Conservation (phyloP, 2,329 filamentous ascomycete genomes). For the Tolypocladium endophyticum region DNA sequence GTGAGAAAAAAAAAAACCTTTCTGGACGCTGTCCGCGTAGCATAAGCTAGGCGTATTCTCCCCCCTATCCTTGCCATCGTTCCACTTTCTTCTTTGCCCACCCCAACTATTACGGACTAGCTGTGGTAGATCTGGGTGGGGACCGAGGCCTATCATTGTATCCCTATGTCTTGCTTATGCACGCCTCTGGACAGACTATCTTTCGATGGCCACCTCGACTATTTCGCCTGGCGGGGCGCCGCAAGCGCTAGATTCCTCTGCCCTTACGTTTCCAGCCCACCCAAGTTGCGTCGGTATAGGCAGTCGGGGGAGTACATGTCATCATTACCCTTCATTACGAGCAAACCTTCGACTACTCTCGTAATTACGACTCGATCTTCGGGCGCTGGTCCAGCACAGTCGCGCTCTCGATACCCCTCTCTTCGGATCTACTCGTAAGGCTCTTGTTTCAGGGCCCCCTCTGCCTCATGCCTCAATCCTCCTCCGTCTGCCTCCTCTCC, state of each 20-base stretch:
- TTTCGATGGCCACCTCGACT: background rate
- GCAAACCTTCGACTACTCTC: background rate
- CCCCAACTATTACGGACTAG: background rate
- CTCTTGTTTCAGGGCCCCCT: background rate
- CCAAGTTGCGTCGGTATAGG: background rate
- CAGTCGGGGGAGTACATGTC: background rate
- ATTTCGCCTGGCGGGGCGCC: background rate
- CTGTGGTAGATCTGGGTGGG: background rate
- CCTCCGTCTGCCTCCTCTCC: background rate
- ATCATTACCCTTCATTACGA: background rate
- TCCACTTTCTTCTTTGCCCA: constrained; percentile 1
- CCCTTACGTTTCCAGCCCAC: background rate
- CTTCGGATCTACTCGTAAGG: background rate
- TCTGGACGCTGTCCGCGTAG: background rate
- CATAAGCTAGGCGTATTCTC: background rate
- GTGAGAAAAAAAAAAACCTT: background rate
- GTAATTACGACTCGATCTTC: background rate
- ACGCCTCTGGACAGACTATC: background rate
- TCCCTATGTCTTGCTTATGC: background rate
- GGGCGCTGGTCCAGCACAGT: background rate
- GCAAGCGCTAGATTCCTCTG: background rate
- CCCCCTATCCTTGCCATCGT: background rate
- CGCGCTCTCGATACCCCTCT: background rate
- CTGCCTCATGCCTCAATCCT: background rate
- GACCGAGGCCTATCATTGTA: background rate